Evolutionary conservation across 257 asterid species (phyloP).

Genomic region (Solanum ahanhuiri): DNA sequence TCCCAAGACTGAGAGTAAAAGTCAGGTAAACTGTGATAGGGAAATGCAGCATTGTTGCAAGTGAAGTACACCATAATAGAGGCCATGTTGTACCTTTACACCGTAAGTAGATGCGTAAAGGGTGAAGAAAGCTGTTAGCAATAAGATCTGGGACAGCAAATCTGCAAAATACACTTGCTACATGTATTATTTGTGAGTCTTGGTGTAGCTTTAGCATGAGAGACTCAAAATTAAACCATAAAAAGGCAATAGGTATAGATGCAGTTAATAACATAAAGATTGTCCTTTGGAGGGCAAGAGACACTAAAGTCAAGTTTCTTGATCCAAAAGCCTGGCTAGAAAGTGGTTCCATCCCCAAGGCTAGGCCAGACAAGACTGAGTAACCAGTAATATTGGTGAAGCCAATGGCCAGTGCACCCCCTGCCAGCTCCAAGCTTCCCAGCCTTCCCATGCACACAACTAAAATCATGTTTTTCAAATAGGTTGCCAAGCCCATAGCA

Average conservation of each 20-base stretch:
- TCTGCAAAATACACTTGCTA: conserved; percentile 64
- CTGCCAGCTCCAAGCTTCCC: conserved; percentile 86
- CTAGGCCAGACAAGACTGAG: conserved; percentile 80
- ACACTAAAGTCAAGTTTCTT: conserved; percentile 38
- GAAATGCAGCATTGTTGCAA: conserved; percentile 53
- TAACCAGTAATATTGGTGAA: conserved; percentile 93
- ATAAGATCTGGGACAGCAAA: conserved; percentile 78
- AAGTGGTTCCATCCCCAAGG: conserved; percentile 95
- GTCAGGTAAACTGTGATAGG: conserved; percentile 70
- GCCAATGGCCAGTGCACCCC: conserved; percentile 95
- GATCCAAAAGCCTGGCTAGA: conserved; percentile 95
- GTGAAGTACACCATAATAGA: conserved; percentile 66
- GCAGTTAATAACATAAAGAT: conserved; percentile 49
- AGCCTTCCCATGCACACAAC: conserved; percentile 87
- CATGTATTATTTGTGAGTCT: conserved; percentile 56
- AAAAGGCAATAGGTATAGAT: conserved; percentile 61
- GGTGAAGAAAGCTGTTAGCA: conserved; percentile 70
- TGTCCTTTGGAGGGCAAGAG: conserved; percentile 58
- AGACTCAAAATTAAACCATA: conserved; percentile 76
- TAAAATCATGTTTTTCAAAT: conserved; percentile 79
- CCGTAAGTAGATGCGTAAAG: conserved; percentile 75
- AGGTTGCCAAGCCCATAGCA: conserved; percentile 60
- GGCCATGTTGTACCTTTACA: conserved; percentile 86
- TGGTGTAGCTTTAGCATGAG: conserved; percentile 68
- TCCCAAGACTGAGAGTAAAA: conserved; percentile 56